Base-by-base conservation (phyloP, 2,329 filamentous ascomycete species). In the Fusarium albidum region DNA sequence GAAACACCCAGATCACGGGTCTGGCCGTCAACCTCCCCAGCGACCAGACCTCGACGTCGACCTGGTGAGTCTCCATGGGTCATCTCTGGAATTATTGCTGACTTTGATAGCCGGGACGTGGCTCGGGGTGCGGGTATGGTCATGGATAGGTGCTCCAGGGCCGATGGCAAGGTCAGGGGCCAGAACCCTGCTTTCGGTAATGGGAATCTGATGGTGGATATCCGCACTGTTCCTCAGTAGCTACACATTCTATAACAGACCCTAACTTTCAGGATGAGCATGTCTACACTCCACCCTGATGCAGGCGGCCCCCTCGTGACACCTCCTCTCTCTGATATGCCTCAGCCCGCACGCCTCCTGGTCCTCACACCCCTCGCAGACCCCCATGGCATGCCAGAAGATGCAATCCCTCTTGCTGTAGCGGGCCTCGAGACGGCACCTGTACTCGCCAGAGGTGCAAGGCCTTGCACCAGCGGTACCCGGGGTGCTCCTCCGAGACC, bases 391-490 rank as follows among this genome's bases (percentile, higher is more conserved):
- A n/a, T n/a, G n/a, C n/a, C n/a, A n/a, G n/a, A n/a, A n/a, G n/a
- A n/a, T n/a, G n/a, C n/a, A n/a, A n/a, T n/a, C n/a, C n/a, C n/a
- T n/a, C n/a, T n/a, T n/a, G n/a, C n/a, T n/a, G n/a, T n/a, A n/a
- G n/a, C n/a, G n/a, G n/a, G n/a, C n/a, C n/a, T n/a, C n/a, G n/a
- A n/a, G n/a, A n/a, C n/a, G n/a, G n/a, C n/a, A n/a, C n/a, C n/a
- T n/a, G n/a, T n/a, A n/a, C n/a, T n/a, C n/a, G n/a, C n/a, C n/a
- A n/a, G n/a, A n/a, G n/a, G n/a, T n/a, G n/a, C n/a, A n/a, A 75
- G 1, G n/a, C 14, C 34, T 63, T 52, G 44, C 72, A 74, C 72
- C 72, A 73, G 38, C 62, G 60, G 25, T 65, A 64, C 0, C 66
- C 66, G 0, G 68, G 65, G 29, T 58, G 66, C 32, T 65, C 53